phyloP scores from a whole-genome alignment of 1,284 basidiomycete species.

The Papiliotrema flavescens region DNA sequence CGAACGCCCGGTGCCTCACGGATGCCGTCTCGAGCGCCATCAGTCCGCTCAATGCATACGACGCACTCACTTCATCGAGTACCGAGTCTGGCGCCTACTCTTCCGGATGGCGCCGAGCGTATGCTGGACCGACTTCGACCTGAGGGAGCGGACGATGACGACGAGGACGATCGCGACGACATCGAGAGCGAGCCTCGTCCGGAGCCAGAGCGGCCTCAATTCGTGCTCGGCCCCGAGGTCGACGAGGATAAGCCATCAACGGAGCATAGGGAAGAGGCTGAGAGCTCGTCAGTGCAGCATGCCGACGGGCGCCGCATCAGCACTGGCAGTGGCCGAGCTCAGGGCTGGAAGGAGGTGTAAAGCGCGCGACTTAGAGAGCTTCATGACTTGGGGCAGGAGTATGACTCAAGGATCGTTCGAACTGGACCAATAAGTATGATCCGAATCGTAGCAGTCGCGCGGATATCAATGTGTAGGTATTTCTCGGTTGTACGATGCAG shows the following conservation, averaged over 20 bases:
- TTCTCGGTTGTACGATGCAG: too few relatives aligned
- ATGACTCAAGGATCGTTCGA: too few relatives aligned
- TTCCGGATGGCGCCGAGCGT: constrained; percentile 47
- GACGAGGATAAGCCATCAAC: constrained; percentile 12
- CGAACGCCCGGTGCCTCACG: constrained; percentile 15
- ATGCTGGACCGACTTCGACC: constrained; percentile 43
- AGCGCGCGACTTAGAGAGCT: not conserved
- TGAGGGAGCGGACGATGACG: constrained; percentile 14
- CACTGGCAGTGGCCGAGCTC: not conserved
- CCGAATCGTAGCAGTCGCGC: too few relatives aligned
- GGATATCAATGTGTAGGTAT: too few relatives aligned
- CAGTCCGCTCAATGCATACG: constrained; percentile 23
- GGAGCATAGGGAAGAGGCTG: constrained; percentile 8
- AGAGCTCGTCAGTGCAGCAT: not conserved
- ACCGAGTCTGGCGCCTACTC: constrained; percentile 36
- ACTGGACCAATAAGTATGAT: too few relatives aligned
- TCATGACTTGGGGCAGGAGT: not conserved
- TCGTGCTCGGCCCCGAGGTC: constrained; percentile 15
- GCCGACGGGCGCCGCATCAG: not conserved
- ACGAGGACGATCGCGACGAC: constrained; percentile 14
- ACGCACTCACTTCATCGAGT: constrained; percentile 18
- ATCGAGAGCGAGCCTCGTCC: constrained; percentile 3
- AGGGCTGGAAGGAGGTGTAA: constrained; percentile 1
- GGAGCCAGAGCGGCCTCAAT: constrained; percentile 19
- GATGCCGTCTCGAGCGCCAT: constrained; percentile 23